These are phyloP conservation scores for Mrakiaceae sp. DNA, from an alignment of 1,284 basidiomycete species.

Conservation along the genomic window DNA sequence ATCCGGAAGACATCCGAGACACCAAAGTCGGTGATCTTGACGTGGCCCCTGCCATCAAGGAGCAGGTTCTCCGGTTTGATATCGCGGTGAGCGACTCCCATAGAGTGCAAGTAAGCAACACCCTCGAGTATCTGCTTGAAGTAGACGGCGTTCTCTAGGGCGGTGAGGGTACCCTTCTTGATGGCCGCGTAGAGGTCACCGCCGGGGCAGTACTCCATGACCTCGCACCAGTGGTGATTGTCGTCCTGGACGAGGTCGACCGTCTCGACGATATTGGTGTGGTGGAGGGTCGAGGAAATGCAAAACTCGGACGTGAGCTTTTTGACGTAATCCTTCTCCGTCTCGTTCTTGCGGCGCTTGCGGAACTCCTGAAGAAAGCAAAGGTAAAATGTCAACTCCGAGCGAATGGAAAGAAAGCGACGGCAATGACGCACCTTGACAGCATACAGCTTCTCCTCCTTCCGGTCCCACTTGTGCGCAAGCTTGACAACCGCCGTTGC, in stretches of 20 bases:
- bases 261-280: slow-evolving; percentile 94
- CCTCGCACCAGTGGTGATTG: slow-evolving; percentile 92
- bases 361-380: slow-evolving; percentile 66
- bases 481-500: slow-evolving; percentile 92
- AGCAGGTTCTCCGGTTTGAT: slow-evolving; percentile 97
- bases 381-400: neutral
- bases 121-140: slow-evolving; percentile 94
- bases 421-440: slow-evolving; percentile 60
- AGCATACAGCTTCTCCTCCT: slow-evolving; percentile 95
- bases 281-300: slow-evolving; percentile 94
- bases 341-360: slow-evolving; percentile 93
- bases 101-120: slow-evolving; percentile 79
- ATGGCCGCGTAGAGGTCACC: slow-evolving; percentile 96
- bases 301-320: slow-evolving; percentile 99
- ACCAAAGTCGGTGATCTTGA: slow-evolving; percentile 83
- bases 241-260: slow-evolving; percentile 98
- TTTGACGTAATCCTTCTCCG: slow-evolving; percentile 99
- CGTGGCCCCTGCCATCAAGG: slow-evolving; percentile 80
- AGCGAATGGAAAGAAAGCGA: neutral
- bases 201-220: slow-evolving; percentile 98
- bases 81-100: slow-evolving; percentile 95
- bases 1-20: slow-evolving; percentile 96
- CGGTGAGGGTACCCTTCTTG: slow-evolving; percentile 92
- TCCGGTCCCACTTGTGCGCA: slow-evolving; percentile 97
- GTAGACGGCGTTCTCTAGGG: slow-evolving; percentile 89